phyloP scores from a whole-genome alignment of 2,329 filamentous ascomycete species.

The Diaporthe sp. region DNA sequence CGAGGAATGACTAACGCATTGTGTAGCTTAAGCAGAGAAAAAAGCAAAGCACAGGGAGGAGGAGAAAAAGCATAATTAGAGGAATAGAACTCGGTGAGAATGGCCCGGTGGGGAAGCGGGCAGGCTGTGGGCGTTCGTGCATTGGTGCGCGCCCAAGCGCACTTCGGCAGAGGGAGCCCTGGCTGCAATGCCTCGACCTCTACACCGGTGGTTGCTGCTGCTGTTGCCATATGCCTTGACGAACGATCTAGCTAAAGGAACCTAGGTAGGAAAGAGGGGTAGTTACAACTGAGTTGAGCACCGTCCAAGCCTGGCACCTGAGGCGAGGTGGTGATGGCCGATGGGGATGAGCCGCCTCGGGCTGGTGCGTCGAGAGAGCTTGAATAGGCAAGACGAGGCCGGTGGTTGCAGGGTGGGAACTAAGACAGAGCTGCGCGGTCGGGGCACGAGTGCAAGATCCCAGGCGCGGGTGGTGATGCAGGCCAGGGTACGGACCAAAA shows the following conservation, averaged over 20 bases:
- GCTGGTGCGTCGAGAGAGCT: slow-evolving; percentile 22
- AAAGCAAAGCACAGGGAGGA: slow-evolving; percentile 17
- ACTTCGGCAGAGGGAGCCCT: slow-evolving; percentile 35
- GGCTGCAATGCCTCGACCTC: slow-evolving; percentile 22
- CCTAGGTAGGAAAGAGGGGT: slow-evolving; percentile 41
- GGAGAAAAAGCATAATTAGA: slow-evolving; percentile 27
- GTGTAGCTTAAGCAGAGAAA: slow-evolving; percentile 15
- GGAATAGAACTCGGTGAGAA: slow-evolving; percentile 37
- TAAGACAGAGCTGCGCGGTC: slow-evolving; percentile 24
- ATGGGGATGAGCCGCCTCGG: slow-evolving; percentile 1
- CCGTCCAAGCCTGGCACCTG: slow-evolving; percentile 17
- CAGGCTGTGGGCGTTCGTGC: slow-evolving; percentile 37
- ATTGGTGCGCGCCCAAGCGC: slow-evolving; percentile 35
- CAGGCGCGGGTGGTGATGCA: slow-evolving; percentile 26
- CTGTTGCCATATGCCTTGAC: slow-evolving; percentile 22
- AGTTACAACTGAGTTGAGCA: slow-evolving; percentile 36
- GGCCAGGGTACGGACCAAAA: slow-evolving; percentile 21
- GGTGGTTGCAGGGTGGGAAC: slow-evolving; percentile 35
- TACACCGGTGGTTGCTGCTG: slow-evolving; percentile 36
- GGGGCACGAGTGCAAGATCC: slow-evolving; percentile 19
- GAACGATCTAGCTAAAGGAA: slow-evolving; percentile 34
- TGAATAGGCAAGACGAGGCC: slow-evolving; percentile 32
- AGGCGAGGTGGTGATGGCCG: not conserved
- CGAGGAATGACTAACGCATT: slow-evolving; percentile 30
- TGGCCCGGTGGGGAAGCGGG: slow-evolving; percentile 33